These are phyloP conservation scores for Serendipita vermifera DNA, from an alignment of 768 basidiomycete genomes.

Conservation along the genomic window DNA sequence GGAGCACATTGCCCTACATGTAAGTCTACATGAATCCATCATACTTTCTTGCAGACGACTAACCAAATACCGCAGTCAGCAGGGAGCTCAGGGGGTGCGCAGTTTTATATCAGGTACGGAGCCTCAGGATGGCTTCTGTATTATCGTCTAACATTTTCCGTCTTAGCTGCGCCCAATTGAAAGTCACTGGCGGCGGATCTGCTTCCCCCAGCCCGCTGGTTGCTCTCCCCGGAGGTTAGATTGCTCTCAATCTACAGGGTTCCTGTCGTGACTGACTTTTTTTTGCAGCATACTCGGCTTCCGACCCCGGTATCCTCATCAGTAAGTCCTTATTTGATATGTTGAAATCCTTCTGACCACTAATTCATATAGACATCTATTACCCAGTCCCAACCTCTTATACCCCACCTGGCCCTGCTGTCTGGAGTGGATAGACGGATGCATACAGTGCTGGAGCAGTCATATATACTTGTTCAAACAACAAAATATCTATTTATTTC, in stretches of 20 bases:
- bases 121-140: no score
- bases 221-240: slow-evolving; percentile 11
- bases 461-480: no score
- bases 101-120: slow-evolving; percentile 9
- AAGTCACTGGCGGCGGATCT: slow-evolving; percentile 8
- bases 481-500: no score
- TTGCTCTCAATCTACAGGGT: background rate
- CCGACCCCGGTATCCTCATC: slow-evolving; percentile 11
- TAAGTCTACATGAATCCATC: no score
- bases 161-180: slow-evolving; percentile 9
- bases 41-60: no score
- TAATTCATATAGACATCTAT: background rate
- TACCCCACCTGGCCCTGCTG: slow-evolving; percentile 7
- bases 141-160: no score
- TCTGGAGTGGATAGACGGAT: slow-evolving; percentile 4
- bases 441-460: no score
- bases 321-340: slow-evolving; percentile 2
- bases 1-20: slow-evolving; percentile 11
- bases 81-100: no score
- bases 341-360: background rate
- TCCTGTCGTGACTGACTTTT: background rate
- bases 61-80: slow-evolving; percentile 36
- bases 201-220: slow-evolving; percentile 10
- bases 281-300: background rate
- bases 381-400: slow-evolving; percentile 10